Evolutionary conservation across 306 rosid species (phyloP).

Genomic region (Spatholobus suberectus): DNA sequence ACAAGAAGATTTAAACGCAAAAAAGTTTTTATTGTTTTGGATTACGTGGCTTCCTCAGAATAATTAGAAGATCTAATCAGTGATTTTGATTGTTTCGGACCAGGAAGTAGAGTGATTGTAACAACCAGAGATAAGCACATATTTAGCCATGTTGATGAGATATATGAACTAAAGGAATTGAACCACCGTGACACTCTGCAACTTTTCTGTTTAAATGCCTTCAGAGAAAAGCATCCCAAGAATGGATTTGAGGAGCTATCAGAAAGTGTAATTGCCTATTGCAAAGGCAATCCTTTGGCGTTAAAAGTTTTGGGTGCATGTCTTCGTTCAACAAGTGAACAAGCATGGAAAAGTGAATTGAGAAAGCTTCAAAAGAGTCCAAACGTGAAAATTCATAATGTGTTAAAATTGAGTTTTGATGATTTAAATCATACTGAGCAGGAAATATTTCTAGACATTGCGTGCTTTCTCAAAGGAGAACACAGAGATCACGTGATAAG

Average conservation of each 20-base stretch:
- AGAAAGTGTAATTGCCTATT: neutral
- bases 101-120: slow-evolving; percentile 39
- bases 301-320: too few species aligned
- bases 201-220: slow-evolving; percentile 43
- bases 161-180: slow-evolving; percentile 33
- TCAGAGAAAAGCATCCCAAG: slow-evolving; percentile 15
- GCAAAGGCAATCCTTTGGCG: too few species aligned
- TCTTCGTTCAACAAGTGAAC: too few species aligned
- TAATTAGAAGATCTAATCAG: neutral
- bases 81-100: neutral
- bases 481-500: neutral
- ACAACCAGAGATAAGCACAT: slow-evolving; percentile 41
- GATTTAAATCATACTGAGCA: neutral
- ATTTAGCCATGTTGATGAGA: neutral
- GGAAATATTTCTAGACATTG: neutral
- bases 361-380: slow-evolving; percentile 3
- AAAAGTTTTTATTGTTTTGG: slow-evolving; percentile 38
- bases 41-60: slow-evolving; percentile 22
- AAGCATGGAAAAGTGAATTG: too few species aligned
- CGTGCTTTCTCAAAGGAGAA: slow-evolving; percentile 33
- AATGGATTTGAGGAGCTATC: slow-evolving; percentile 35
- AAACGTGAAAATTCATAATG: neutral
- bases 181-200: slow-evolving; percentile 35
- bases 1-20: slow-evolving; percentile 10
- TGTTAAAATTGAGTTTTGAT: slow-evolving; percentile 30